phyloP scores from a whole-genome alignment of 768 basidiomycete genomes.

The Pleurotus cornucopiae region DNA sequence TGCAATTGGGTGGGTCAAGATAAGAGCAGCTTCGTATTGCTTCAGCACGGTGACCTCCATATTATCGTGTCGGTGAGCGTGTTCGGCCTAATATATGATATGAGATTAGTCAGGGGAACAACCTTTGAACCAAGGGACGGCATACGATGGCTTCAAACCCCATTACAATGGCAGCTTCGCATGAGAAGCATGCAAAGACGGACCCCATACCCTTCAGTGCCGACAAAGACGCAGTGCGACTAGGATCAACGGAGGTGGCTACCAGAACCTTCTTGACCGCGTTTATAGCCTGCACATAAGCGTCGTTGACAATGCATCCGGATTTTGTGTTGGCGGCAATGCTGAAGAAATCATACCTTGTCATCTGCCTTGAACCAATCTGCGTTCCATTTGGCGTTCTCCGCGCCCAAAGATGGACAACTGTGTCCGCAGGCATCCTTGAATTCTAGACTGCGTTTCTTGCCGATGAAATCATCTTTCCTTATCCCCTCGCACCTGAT shows the following conservation, averaged over 20 bases:
- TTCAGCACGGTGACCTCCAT: slow-evolving; percentile 37
- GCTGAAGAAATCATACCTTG: slow-evolving; percentile 32
- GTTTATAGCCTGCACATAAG: slow-evolving; percentile 38
- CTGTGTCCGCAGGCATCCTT: slow-evolving; percentile 54
- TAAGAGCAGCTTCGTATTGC: slow-evolving; percentile 13
- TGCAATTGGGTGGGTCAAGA: slow-evolving; percentile 16
- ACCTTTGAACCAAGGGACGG: too few relatives aligned
- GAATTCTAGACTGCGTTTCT: slow-evolving; percentile 50
- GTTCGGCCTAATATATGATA: slow-evolving; percentile 43
- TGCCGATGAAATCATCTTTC: slow-evolving; percentile 26
- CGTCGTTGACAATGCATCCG: neutral
- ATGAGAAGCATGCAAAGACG: slow-evolving; percentile 44
- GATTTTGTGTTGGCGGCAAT: neutral
- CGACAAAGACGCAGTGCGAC: slow-evolving; percentile 18
- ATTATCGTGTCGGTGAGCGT: slow-evolving; percentile 58
- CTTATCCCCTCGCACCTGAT: slow-evolving; percentile 33
- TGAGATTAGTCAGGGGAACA: neutral
- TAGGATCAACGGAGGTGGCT: slow-evolving; percentile 24
- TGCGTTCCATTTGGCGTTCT: slow-evolving; percentile 39
- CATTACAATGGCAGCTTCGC: slow-evolving; percentile 45
- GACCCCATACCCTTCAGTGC: slow-evolving; percentile 20
- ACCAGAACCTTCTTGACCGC: slow-evolving; percentile 34
- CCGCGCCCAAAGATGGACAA: slow-evolving; percentile 32
- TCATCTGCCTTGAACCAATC: slow-evolving; percentile 54
- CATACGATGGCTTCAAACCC: slow-evolving; percentile 40